Evolutionary conservation across 129 eudicot genomes (phyloP), one percentile per base, ranked within the genome.

Genomic region (Lonicera japonica): DNA sequence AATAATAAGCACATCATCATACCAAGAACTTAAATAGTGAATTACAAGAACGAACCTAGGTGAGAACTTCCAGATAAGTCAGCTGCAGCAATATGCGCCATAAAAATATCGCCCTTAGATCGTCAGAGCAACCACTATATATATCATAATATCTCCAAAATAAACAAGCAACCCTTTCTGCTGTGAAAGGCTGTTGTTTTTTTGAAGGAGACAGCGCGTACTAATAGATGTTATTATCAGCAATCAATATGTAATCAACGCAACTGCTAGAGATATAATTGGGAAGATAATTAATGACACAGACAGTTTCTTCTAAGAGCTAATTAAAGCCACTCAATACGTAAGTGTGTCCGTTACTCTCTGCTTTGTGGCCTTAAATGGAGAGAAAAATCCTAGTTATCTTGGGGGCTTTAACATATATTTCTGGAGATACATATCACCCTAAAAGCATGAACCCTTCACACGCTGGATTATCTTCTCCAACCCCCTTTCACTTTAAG

Each of bases 1-100:
- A 25, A 34, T 11, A 18, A 57, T 25, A 57, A 40, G 7, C 21
- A n/a, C n/a, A n/a, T n/a, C n/a, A n/a, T n/a, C n/a, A 2, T 29
- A 6, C 36, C 36, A 8, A 15, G 39, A 57, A 24, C 19, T 45
- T 16, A n/a, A 13, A 45, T 19, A 34, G 29, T 43, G 34, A 60
- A 67, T 41, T 46, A 51, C 20, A 17, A 43, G 17, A 25, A n/a
- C 74, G 58, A 68, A 88, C 92, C 92, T 80, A 82, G 64, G 25
- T 73, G 86, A 72, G 86, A 57, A 21, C 81, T 83, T 62, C 75
- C 82, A 51, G 73, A 40, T 11, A 70, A 75, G 58, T 61, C 83
- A 76, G 50, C 70, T 58, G 73, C 68, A 67, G 77, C 71, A 39
- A 61, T 18, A 22, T 70, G 76, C 53, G 71, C 88, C 97, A 89